Evolutionary conservation across 2,329 filamentous ascomycete genomes (phyloP).

Genomic region (Aurifilum marmelostoma): DNA sequence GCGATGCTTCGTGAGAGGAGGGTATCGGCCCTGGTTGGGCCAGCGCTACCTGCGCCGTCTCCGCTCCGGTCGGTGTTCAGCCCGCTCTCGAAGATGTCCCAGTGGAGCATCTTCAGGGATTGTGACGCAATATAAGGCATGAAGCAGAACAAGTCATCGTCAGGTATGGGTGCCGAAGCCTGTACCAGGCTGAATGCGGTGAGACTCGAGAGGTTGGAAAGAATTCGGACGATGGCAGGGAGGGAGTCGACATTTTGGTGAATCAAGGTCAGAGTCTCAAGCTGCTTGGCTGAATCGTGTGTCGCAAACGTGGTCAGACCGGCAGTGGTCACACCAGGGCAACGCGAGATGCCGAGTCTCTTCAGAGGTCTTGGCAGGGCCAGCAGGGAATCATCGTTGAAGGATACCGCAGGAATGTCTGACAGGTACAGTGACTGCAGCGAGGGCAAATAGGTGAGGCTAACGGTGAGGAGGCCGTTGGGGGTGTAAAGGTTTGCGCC

Average conservation of each 20-base stretch:
- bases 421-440: constrained; percentile 64
- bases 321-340: constrained; percentile 57
- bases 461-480: constrained; percentile 52
- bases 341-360: constrained; percentile 58
- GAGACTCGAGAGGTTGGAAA: constrained; percentile 57
- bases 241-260: constrained; percentile 61
- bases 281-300: constrained; percentile 46
- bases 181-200: constrained; percentile 59
- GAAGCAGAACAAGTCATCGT: constrained; percentile 61
- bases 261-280: constrained; percentile 57
- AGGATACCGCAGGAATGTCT: constrained; percentile 57
- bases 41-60: not conserved
- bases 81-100: constrained; percentile 60
- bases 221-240: constrained; percentile 60
- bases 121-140: constrained; percentile 65
- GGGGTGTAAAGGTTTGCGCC: constrained; percentile 58
- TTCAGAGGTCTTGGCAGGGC: constrained; percentile 55
- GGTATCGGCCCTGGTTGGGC: constrained; percentile 55
- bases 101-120: constrained; percentile 60
- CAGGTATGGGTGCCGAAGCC: constrained; percentile 54
- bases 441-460: constrained; percentile 54
- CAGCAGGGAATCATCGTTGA: constrained; percentile 59
- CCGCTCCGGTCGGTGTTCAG: constrained; percentile 41
- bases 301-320: constrained; percentile 63
- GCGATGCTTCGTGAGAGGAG: constrained; percentile 67